Percentiles rank a stretch among this genome's conserved stretches.
These are phyloP conservation scores for Hygrocybe punicea DNA, from an alignment of 768 basidiomycete genomes.

Conservation along the genomic window DNA sequence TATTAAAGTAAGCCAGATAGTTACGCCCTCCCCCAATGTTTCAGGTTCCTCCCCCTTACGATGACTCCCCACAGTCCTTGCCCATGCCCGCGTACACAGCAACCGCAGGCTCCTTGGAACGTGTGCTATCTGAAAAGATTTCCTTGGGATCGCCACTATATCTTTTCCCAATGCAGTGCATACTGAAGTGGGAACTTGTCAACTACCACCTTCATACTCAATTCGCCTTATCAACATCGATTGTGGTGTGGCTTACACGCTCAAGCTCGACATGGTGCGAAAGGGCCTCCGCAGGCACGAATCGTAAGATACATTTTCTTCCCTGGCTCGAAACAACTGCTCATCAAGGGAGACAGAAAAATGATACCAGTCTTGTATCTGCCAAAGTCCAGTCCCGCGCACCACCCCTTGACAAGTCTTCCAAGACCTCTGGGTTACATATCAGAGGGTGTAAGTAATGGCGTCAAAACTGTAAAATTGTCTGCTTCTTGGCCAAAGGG, in stretches of 20 bases:
- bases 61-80: constrained; percentile 1
- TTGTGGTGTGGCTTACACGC: constrained; percentile 35
- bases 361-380: constrained; percentile 41
- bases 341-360: constrained; percentile 17
- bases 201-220: constrained; percentile 40
- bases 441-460: constrained; percentile 21
- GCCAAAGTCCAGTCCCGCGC: constrained; percentile 40
- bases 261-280: constrained; percentile 39
- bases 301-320: constrained; percentile 27
- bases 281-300: constrained; percentile 40
- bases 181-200: constrained; percentile 20
- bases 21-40: neutral
- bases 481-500: constrained; percentile 13
- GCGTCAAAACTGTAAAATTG: constrained; percentile 30
- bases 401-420: constrained; percentile 33
- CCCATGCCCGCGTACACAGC: constrained; percentile 26
- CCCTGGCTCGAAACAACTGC: neutral
- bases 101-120: constrained; percentile 30
- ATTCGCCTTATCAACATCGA: constrained; percentile 26
- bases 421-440: constrained; percentile 24
- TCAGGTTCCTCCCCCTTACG: constrained; percentile 6
- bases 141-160: constrained; percentile 31
- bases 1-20: too few species aligned
- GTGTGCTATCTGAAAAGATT: constrained; percentile 25
- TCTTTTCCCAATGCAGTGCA: constrained; percentile 37